Percentiles rank a stretch among this genome's conserved stretches.
Conservation (phyloP, 75 land plant species). For the Selaginella moellendorffii region DNA sequence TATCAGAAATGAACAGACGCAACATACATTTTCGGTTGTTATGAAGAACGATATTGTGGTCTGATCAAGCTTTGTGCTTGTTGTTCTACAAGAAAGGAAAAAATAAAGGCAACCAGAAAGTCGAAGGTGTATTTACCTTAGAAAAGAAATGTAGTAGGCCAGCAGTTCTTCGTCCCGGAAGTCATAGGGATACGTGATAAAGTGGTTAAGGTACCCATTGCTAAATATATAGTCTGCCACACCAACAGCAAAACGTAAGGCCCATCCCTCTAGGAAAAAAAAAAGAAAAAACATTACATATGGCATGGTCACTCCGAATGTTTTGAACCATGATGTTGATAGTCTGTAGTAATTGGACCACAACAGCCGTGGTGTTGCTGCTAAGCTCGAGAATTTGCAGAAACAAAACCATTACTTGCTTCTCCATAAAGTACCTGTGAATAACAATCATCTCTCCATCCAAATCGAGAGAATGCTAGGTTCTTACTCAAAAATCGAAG, state of each 20-base stretch:
- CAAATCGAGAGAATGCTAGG: neutral
- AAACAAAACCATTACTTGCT: slow-evolving; percentile 87
- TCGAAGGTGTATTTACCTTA: slow-evolving; percentile 58
- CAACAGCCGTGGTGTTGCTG: slow-evolving; percentile 31
- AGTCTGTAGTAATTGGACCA: slow-evolving; percentile 82
- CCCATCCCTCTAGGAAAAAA: neutral
- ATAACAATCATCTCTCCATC: neutral
- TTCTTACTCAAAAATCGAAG: slow-evolving; percentile 87
- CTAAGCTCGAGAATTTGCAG: slow-evolving; percentile 61
- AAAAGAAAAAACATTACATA: slow-evolving; percentile 62
- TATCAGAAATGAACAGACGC: neutral
- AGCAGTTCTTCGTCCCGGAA: slow-evolving; percentile 84
- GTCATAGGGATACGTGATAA: slow-evolving; percentile 90
- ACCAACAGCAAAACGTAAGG: neutral
- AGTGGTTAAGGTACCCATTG: slow-evolving; percentile 72
- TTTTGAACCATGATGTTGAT: slow-evolving; percentile 90
- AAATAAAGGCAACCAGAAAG: no score
- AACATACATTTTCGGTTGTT: slow-evolving; percentile 69
- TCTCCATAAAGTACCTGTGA: slow-evolving; percentile 91
- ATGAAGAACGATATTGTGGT: slow-evolving; percentile 81
- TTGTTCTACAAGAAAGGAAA: slow-evolving; percentile 47
- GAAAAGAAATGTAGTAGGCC: slow-evolving; percentile 79
- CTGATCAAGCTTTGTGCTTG: slow-evolving; percentile 81
- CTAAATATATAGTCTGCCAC: slow-evolving; percentile 92
- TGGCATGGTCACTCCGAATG: slow-evolving; percentile 76